phyloP scores from a whole-genome alignment of 1,284 basidiomycete genomes.

The Fistulina hepatica region DNA sequence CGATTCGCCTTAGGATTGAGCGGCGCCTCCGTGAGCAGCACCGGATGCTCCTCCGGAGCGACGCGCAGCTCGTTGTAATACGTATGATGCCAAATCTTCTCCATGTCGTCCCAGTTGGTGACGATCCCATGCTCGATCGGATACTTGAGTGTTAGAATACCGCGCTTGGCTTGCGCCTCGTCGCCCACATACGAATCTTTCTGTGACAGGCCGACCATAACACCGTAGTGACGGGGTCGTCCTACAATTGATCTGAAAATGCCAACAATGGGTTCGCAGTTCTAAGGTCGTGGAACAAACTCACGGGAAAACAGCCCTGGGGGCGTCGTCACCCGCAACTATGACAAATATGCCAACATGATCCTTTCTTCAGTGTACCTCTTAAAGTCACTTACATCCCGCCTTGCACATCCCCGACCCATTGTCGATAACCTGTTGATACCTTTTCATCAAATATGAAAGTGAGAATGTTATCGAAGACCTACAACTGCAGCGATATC shows the following conservation, averaged over 20 bases:
- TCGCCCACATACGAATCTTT: slow-evolving; percentile 15
- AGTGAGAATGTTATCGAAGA: too few species aligned
- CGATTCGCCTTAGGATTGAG: slow-evolving; percentile 87
- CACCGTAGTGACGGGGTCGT: slow-evolving; percentile 14
- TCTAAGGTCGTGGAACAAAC: slow-evolving; percentile 1
- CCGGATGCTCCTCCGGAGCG: slow-evolving; percentile 78
- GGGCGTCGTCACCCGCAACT: slow-evolving; percentile 17
- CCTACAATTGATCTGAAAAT: slow-evolving; percentile 12
- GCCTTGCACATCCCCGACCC: slow-evolving; percentile 19
- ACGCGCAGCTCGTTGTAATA: slow-evolving; percentile 80
- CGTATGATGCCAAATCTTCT: slow-evolving; percentile 87
- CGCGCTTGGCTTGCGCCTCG: slow-evolving; percentile 49
- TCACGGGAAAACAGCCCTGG: slow-evolving; percentile 16
- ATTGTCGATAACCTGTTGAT: slow-evolving; percentile 17
- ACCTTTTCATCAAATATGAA: too few species aligned
- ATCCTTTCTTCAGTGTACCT: too few species aligned
- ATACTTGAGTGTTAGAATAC: slow-evolving; percentile 83
- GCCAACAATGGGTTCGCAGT: background rate
- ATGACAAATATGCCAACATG: too few species aligned
- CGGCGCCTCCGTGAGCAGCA: slow-evolving; percentile 80
- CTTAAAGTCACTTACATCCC: slow-evolving; percentile 17
- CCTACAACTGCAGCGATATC: too few species aligned
- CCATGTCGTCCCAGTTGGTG: slow-evolving; percentile 93
- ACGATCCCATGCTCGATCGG: slow-evolving; percentile 74
- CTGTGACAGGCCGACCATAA: slow-evolving; percentile 14